Conservation (phyloP, 768 basidiomycete genomes). For the Podaxis rugospora region DNA sequence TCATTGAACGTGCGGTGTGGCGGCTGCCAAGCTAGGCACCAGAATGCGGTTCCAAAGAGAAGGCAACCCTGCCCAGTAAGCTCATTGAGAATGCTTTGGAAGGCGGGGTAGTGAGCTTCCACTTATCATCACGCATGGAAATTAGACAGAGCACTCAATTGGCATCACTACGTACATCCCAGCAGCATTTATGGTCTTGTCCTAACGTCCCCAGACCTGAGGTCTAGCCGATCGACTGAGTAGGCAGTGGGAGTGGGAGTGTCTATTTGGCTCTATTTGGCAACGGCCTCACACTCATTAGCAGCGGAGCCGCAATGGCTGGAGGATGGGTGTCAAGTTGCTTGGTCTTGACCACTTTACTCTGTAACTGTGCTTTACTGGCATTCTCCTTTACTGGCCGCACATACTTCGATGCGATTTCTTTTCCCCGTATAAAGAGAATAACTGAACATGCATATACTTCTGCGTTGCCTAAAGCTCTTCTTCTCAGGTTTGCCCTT, state of each 20-base stretch:
- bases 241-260: no score
- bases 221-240: no score
- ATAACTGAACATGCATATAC: slow-evolving; percentile 1
- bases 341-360: not conserved
- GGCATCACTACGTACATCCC: no score
- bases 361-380: not conserved
- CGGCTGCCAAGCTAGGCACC: not conserved
- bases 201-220: no score
- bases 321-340: not conserved
- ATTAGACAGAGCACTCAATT: no score
- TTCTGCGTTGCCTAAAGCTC: slow-evolving; percentile 9
- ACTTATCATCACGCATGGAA: no score
- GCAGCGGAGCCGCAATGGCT: not conserved
- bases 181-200: no score
- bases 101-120: no score
- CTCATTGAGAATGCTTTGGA: not conserved
- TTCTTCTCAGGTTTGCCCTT: not conserved
- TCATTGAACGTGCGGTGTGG: not conserved
- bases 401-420: slow-evolving; percentile 1
- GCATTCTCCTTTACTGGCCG: not conserved
- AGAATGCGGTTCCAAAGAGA: not conserved
- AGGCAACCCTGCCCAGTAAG: not conserved
- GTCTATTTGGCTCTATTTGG: not conserved
- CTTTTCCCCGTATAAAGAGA: not conserved
- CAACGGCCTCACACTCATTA: not conserved